phyloP scores from a whole-genome alignment of 495 filamentous ascomycete species.

The Jackrogersella multiformis region DNA sequence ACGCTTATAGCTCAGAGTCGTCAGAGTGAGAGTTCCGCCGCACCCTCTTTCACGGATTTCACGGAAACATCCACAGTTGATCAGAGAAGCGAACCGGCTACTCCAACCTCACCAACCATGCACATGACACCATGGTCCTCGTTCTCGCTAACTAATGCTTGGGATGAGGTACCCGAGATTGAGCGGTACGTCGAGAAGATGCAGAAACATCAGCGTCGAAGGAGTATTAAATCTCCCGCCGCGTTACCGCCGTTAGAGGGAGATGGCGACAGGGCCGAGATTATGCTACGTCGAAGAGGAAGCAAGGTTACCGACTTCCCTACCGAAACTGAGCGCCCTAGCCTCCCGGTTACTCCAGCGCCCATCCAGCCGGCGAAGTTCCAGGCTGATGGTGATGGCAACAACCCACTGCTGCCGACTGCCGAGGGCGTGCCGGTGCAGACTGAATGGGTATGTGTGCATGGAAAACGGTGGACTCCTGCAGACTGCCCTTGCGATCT shows the following conservation, averaged over 20 bases:
- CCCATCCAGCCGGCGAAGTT: conserved; percentile 64
- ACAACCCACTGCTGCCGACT: conserved; percentile 66
- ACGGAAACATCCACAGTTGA: conserved; percentile 49
- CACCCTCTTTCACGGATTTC: conserved; percentile 49
- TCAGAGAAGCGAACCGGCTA: conserved; percentile 53
- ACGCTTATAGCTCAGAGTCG: background rate
- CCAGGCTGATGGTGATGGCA: conserved; percentile 52
- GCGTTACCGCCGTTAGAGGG: conserved; percentile 11
- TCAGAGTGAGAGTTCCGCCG: conserved; percentile 24
- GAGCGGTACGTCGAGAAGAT: conserved; percentile 78
- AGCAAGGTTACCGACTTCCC: conserved; percentile 87
- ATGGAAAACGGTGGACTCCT: conserved; percentile 60
- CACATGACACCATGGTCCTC: conserved; percentile 70
- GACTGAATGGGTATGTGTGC: conserved; percentile 86
- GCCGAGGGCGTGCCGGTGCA: conserved; percentile 86
- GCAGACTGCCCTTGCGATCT: conserved; percentile 68
- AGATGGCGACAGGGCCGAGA: conserved; percentile 31
- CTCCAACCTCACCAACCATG: conserved; percentile 58
- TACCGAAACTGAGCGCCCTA: conserved; percentile 81
- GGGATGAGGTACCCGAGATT: conserved; percentile 87
- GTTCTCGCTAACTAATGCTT: conserved; percentile 75
- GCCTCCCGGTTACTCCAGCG: conserved; percentile 89
- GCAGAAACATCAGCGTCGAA: conserved; percentile 68
- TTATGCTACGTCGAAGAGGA: conserved; percentile 56
- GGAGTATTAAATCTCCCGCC: conserved; percentile 50